Base-by-base conservation (phyloP, 306 rosid genomes). In the Vicia faba region DNA sequence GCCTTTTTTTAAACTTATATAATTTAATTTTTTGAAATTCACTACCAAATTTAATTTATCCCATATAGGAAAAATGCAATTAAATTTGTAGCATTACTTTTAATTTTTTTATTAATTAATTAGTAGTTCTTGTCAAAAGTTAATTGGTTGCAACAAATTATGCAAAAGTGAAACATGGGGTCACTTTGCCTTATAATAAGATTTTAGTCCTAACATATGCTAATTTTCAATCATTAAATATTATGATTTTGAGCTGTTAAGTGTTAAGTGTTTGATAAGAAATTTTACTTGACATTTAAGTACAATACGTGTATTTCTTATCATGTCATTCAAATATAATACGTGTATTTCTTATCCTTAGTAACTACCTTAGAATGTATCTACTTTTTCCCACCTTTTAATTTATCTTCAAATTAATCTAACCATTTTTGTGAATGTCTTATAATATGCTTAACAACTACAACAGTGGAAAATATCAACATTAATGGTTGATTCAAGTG, bases 281-380 rank as follows among this genome's bases (percentile, higher is more conserved):
- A 72, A 41, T 68, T 79, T 38, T 70, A 25, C 83, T 77, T 82
- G 76, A 35, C 46, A 61, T 75, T 72, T 43, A 71, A 71, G 83
- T 20, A 61, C 69, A 11, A 63, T 40, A 82, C 77, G 79, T 79
- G 86, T 75, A 78, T 65, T 59, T 69, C 76, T 75, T 79, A 79
- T 79, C 84, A 33, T 82, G 78, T 40, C 53, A 61, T 75, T 71
- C 55, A 71, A 71, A 78, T 20, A 61, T 66, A n/a, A 68, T 40
- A 82, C 77, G 79, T 79, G 86, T 75, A 78, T 65, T 59, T 69
- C 76, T 75, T 79, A 79, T 79, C 84, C 67, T 64, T 69, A 57
- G 26, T 69, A 64, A 73, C 85, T 72, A 64, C 73, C 38, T 8
- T 54, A 55, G 20, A 33, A 33, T 26, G 36, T 19, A 9, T 50